A percentile compares a stretch with the other conserved stretches of the same genome.
phyloP scores from a whole-genome alignment of 257 asterid genomes.

The Phtheirospermum japonicum region DNA sequence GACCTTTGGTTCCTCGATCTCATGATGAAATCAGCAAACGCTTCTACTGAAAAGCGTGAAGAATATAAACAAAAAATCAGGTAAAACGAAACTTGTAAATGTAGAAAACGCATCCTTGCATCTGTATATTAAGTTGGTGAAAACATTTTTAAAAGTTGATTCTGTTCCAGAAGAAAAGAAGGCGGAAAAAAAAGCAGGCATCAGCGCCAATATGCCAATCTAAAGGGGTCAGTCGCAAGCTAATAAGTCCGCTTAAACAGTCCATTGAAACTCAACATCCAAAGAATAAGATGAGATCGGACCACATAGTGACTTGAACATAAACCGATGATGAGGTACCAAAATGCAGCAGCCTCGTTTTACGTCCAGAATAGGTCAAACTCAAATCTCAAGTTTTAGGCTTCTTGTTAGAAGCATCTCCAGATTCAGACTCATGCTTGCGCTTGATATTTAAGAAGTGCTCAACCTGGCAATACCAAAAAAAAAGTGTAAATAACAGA shows the following conservation, averaged over 20 bases:
- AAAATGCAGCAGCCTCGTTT: not conserved
- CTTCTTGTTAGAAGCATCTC: constrained; percentile 50
- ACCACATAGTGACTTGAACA: not conserved
- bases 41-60: too few species aligned
- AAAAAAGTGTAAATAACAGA: not conserved
- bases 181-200: not conserved
- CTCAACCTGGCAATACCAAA: constrained; percentile 56
- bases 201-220: not conserved
- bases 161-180: not conserved
- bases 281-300: not conserved
- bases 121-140: not conserved
- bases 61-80: too few species aligned
- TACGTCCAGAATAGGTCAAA: not conserved
- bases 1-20: too few species aligned
- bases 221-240: not conserved
- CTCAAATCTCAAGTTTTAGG: constrained; percentile 45
- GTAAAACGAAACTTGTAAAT: too few species aligned
- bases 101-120: too few species aligned
- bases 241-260: not conserved
- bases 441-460: constrained; percentile 86
- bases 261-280: not conserved
- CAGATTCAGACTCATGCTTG: constrained; percentile 53
- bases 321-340: not conserved
- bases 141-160: not conserved
- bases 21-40: too few species aligned